Evolutionary conservation across 2,329 filamentous ascomycete species (phyloP), one percentile per base, ranked within the genome.

Genomic region (Exophiala dermatitidis): DNA sequence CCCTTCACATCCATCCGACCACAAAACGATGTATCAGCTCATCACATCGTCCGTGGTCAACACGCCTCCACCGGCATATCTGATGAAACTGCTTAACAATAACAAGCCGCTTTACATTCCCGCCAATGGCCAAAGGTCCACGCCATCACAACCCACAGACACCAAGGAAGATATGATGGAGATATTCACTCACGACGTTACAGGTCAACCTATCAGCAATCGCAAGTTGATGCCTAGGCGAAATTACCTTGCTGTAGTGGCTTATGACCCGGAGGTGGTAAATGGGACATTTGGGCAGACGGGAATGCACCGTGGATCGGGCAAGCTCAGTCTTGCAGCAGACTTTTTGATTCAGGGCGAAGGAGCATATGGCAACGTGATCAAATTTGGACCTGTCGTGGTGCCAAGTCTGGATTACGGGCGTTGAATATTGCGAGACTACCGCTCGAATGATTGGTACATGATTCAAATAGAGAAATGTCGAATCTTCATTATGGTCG

Each of bases 151-250:
- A 60, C 84, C 86, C 1, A 85, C 84, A 1, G 93, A 98, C 68
- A 98, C 93, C 44, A 97, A 98, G 71, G 93, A 98, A 70, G 93
- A 98, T 72, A 98, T 98, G 93, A 95, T 98, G 87, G 93, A 98
- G 74, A 94, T 98, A 62, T 98, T 98, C 79, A 89, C 93, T 65
- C 88, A 85, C 5, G 93, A 98, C 64, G 89, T 93, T 10, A 88
- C 85, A 50, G 91, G 93, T n/a, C 76, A 82, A 34, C 77, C 83
- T 0, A 79, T 90, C 44, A 91, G 96, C 69, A 77, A 90, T 66
- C 90, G 90, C 73, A 87, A 91, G 66, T 79, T 98, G 48, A 98
- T 98, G 90, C 89, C 86, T 0, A 78, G 91, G 40, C 78, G 93
- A 54, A 97, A 96, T 67, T 98, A 97, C 66, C 84, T 91, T 8